These are phyloP conservation scores for Anisodus acutangulus DNA, from an alignment of 257 asterid genomes.

Conservation along the genomic window DNA sequence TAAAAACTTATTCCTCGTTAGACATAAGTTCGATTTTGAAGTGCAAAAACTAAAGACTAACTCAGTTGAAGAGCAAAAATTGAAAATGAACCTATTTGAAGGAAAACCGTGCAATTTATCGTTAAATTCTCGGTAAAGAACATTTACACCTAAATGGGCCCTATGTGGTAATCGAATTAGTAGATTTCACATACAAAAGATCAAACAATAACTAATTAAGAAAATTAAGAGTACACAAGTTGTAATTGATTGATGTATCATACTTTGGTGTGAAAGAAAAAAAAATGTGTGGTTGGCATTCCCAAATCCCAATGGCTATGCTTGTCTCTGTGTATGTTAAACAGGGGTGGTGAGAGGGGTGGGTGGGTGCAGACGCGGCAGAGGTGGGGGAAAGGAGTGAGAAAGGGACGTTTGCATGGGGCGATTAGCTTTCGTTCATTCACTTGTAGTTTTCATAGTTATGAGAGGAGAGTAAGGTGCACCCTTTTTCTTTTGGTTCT, in stretches of 20 bases:
- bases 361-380: slow-evolving; percentile 70
- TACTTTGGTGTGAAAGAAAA: not conserved
- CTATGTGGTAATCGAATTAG: too few relatives aligned
- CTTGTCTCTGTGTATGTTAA: slow-evolving; percentile 25
- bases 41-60: too few relatives aligned
- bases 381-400: slow-evolving; percentile 76
- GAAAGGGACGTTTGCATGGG: slow-evolving; percentile 91
- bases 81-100: too few relatives aligned
- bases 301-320: slow-evolving; percentile 53
- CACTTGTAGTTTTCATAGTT: slow-evolving; percentile 89
- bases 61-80: too few relatives aligned
- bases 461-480: slow-evolving; percentile 39
- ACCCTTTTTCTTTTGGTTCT: slow-evolving; percentile 25
- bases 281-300: slow-evolving; percentile 71
- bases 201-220: not conserved
- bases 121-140: too few relatives aligned
- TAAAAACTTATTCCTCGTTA: too few relatives aligned
- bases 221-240: not conserved
- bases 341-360: slow-evolving; percentile 38
- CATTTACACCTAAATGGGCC: too few relatives aligned
- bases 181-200: too few relatives aligned
- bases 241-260: not conserved
- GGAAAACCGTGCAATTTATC: too few relatives aligned
- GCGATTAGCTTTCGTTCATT: slow-evolving; percentile 78
- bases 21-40: too few relatives aligned